phyloP scores from a whole-genome alignment of 441 rosid genomes.

The Croton setiger region DNA sequence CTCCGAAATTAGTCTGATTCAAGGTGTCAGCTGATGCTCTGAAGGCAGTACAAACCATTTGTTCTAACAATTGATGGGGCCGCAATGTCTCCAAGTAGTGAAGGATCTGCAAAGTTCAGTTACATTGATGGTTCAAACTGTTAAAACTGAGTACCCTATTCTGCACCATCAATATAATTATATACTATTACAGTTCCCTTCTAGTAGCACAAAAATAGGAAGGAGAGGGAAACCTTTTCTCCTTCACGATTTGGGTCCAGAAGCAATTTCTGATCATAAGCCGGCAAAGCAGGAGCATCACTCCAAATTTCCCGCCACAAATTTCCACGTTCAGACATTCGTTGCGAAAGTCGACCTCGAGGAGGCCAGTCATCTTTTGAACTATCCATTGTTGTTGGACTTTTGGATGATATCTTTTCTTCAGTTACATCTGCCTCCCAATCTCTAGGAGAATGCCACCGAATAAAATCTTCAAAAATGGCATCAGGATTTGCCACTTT shows the following conservation, averaged over 20 bases:
- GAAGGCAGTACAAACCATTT: slow-evolving; percentile 95
- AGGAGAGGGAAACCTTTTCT: slow-evolving; percentile 58
- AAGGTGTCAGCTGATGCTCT: slow-evolving; percentile 95
- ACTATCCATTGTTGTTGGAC: slow-evolving; percentile 29
- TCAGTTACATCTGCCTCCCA: slow-evolving; percentile 57
- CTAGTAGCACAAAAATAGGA: background rate
- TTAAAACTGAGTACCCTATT: background rate
- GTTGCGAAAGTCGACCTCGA: slow-evolving; percentile 70
- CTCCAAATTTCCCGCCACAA: slow-evolving; percentile 92
- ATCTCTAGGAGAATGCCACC: slow-evolving; percentile 99
- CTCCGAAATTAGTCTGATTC: slow-evolving; percentile 68
- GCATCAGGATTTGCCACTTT: slow-evolving; percentile 99
- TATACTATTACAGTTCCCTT: background rate
- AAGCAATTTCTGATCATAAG: slow-evolving; percentile 85
- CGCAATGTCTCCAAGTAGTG: slow-evolving; percentile 91
- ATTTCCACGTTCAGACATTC: slow-evolving; percentile 95
- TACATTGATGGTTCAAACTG: too few species aligned
- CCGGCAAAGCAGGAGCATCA: slow-evolving; percentile 74
- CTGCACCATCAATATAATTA: background rate
- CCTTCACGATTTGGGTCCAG: slow-evolving; percentile 91
- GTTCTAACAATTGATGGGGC: slow-evolving; percentile 94
- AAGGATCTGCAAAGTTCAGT: slow-evolving; percentile 46
- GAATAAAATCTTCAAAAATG: slow-evolving; percentile 91
- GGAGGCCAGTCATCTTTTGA: slow-evolving; percentile 83
- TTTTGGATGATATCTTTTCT: slow-evolving; percentile 38